Conservation (phyloP, 805 yeast genomes). For the Nakazawaea populi region DNA sequence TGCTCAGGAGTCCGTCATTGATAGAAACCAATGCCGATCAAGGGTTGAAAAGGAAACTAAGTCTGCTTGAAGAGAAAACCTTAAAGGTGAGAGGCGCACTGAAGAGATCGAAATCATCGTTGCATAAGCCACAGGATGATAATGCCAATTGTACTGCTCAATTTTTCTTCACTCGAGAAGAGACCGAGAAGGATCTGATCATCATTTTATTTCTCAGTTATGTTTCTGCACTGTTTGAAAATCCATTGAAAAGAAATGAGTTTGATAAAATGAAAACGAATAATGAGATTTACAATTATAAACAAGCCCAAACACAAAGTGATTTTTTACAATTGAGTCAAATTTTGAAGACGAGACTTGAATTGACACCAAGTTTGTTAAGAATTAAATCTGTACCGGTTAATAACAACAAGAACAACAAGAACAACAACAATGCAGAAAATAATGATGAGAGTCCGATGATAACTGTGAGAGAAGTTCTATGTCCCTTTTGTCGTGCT, state of each 20-base stretch:
- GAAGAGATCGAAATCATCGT: too few relatives aligned
- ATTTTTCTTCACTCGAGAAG: not conserved
- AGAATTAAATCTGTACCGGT: not conserved
- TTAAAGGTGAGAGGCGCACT: too few relatives aligned
- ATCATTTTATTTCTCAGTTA: not conserved
- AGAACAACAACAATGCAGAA: not conserved
- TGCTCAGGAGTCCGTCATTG: not conserved
- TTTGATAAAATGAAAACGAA: not conserved
- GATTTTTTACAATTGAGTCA: conserved; percentile 12
- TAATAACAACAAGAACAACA: not conserved
- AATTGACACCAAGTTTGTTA: not conserved
- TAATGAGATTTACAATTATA: too few relatives aligned
- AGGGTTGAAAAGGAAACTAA: too few relatives aligned
- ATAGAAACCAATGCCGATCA: not conserved
- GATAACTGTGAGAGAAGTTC: not conserved
- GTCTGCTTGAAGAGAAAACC: too few relatives aligned
- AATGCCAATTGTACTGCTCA: too few relatives aligned
- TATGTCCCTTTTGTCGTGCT: not conserved
- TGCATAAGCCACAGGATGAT: too few relatives aligned
- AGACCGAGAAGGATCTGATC: not conserved
- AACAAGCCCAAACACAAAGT: too few relatives aligned
- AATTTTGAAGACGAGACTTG: not conserved
- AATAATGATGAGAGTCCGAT: too few relatives aligned
- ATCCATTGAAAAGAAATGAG: not conserved
- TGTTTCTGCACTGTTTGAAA: not conserved